Evolutionary conservation across 768 basidiomycete species (phyloP), one percentile per base, ranked within the genome.

Genomic region (Nidularia pulvinata): DNA sequence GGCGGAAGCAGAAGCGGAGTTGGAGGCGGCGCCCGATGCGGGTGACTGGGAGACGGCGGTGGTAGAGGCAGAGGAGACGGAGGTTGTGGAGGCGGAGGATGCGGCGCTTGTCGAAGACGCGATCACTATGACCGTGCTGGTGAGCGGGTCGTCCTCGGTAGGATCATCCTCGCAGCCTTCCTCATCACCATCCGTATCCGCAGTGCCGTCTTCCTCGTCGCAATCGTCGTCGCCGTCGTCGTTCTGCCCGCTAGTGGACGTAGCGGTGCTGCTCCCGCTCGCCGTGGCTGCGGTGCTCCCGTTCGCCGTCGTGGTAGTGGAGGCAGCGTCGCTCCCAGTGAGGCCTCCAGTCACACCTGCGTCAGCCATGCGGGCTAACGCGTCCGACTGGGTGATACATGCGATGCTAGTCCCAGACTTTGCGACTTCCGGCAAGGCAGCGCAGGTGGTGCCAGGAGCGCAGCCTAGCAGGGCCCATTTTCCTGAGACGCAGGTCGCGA

Each of bases 341-440:
- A 75, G 53, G 6, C 78, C 80, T 46, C 79, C 78, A 6, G 64
- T 54, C 9, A 75, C 81, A 44, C 81, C 80, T 10, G 74, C 70
- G 30, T 62, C 67, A 9, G 60, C 54, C 55, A 84, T 76, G 11
- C 76, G 71, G 5, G 65, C 61, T n/a, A 59, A 25, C 2, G 78
- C 75, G 51, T 78, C 81, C 5, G 50, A 58, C 33, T 63, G 46
- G 1, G 68, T 71, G 33, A 76, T 76, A 59, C 83, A 85, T 16
- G 65, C 61, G 32, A 83, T 56, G 16, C 69, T 71, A 1, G 76
- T 76, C 2, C 83, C 83, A 9, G 72, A 54, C 39, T 71, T 69
- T 60, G 76, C 77, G 50, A 81, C 72, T 34, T 79, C 65, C 2
- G 83, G 83, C 19, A 83, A 66, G 0, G 80, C 80, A 33, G 72